Percentiles rank a stretch among this genome's conserved stretches.
Conservation (phyloP, 106 monocot species). For the Platanthera guangdongensis region DNA sequence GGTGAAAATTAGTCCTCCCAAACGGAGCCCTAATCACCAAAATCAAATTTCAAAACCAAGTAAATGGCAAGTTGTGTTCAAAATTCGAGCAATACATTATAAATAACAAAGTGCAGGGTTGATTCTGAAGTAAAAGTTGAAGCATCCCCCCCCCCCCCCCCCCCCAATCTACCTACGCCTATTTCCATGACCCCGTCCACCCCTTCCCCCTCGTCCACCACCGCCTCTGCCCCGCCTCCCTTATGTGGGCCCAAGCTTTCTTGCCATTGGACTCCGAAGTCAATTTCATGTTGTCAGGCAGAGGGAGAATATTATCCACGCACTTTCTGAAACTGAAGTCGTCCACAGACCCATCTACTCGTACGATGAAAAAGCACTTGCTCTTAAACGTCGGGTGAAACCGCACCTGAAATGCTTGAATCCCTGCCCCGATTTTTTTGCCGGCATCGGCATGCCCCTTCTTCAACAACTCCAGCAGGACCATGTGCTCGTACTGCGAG, state of each 20-base stretch:
- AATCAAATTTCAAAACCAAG: not conserved
- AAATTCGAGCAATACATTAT: not conserved
- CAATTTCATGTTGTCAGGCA: constrained; percentile 69
- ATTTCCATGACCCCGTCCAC: constrained; percentile 37
- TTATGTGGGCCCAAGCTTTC: constrained; percentile 15
- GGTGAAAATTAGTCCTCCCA: too few relatives aligned
- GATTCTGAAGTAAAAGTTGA: not conserved
- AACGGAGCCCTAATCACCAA: not conserved
- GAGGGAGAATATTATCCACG: constrained; percentile 67
- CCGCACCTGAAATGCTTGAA: constrained; percentile 75
- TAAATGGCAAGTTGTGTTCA: not conserved
- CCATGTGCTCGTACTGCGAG: constrained; percentile 76
- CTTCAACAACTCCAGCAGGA: constrained; percentile 64
- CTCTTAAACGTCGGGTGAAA: constrained; percentile 68
- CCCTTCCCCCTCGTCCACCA: constrained; percentile 42
- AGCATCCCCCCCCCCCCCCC: not conserved
- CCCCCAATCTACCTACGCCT: constrained; percentile 15
- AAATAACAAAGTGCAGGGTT: not conserved
- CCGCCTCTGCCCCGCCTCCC: constrained; percentile 35
- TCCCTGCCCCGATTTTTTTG: constrained; percentile 67
- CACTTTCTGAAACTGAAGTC: constrained; percentile 99
- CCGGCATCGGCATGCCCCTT: constrained; percentile 59
- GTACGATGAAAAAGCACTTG: constrained; percentile 66
- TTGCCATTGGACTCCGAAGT: constrained; percentile 16
- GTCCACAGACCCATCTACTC: constrained; percentile 55